A percentile compares a stretch with the other conserved stretches of the same genome.
phyloP scores from a whole-genome alignment of 2,329 filamentous ascomycete genomes.

The Gnomoniopsis smithogilvyi region DNA sequence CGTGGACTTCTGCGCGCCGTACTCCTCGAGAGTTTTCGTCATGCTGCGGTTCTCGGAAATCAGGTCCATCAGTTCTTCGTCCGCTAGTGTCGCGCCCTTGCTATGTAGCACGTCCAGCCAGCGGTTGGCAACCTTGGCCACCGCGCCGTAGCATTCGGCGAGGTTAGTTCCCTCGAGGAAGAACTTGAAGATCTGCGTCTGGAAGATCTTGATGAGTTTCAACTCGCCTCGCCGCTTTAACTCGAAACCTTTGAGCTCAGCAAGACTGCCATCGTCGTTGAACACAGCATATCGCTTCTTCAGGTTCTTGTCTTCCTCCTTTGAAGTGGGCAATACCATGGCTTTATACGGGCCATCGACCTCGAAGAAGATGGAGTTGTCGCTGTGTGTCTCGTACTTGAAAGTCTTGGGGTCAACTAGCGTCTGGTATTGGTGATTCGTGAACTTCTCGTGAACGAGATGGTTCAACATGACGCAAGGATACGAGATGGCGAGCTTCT shows the following conservation, averaged over 20 bases:
- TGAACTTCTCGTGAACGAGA: slow-evolving; percentile 89
- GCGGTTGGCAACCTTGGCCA: slow-evolving; percentile 90
- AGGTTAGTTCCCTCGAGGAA: slow-evolving; percentile 90
- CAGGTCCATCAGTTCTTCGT: slow-evolving; percentile 97
- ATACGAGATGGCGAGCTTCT: slow-evolving; percentile 95
- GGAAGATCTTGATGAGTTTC: slow-evolving; percentile 99
- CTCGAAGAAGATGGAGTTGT: slow-evolving; percentile 99
- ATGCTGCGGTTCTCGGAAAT: slow-evolving; percentile 99
- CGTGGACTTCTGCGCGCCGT: slow-evolving; percentile 91
- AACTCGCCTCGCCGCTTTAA: slow-evolving; percentile 96
- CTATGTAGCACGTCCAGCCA: slow-evolving; percentile 95
- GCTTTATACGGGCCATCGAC: slow-evolving; percentile 97
- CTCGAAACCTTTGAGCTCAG: slow-evolving; percentile 96
- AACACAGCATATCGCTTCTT: slow-evolving; percentile 99
- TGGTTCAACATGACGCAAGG: slow-evolving; percentile 99
- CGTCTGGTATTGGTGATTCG: slow-evolving; percentile 96
- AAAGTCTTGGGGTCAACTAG: slow-evolving; percentile 75
- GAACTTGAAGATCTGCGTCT: slow-evolving; percentile 99
- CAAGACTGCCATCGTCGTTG: slow-evolving; percentile 93
- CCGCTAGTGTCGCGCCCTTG: slow-evolving; percentile 83
- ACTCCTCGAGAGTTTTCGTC: slow-evolving; percentile 95
- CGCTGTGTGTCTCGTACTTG: slow-evolving; percentile 94
- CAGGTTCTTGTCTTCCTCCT: slow-evolving; percentile 98
- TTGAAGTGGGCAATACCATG: slow-evolving; percentile 95
- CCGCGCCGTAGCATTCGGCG: slow-evolving; percentile 82